Evolutionary conservation across 352 stramenopile species (phyloP).

Genomic region (Phytophthora sp.): DNA sequence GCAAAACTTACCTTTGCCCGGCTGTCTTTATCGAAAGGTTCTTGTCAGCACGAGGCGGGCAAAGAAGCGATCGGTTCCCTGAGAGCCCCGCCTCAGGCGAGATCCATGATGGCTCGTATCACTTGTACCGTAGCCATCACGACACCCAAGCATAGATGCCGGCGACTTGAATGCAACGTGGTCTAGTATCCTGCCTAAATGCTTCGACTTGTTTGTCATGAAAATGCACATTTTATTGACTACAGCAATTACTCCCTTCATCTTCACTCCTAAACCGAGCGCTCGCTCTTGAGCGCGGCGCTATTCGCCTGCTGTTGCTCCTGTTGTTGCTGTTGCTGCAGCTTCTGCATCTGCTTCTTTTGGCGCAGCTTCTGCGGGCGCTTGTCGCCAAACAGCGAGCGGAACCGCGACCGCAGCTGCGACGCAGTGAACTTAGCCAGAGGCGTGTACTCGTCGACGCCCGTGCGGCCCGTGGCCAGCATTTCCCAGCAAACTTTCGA

Average conservation of each 20-base stretch:
- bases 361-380: constrained; percentile 70
- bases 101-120: too few relatives aligned
- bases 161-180: constrained; percentile 3
- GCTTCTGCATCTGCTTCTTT: constrained; percentile 68
- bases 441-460: constrained; percentile 73
- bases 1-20: too few relatives aligned
- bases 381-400: constrained; percentile 81
- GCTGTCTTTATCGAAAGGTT: too few relatives aligned
- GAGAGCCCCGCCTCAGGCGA: background rate
- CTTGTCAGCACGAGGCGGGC: too few relatives aligned
- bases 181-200: too few relatives aligned
- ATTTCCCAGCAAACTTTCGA: constrained; percentile 86
- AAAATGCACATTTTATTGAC: constrained; percentile 42
- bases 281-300: constrained; percentile 39
- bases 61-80: too few relatives aligned
- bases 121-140: background rate
- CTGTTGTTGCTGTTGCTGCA: constrained; percentile 55
- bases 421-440: constrained; percentile 79
- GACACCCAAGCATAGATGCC: constrained; percentile 6
- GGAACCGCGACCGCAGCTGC: constrained; percentile 79
- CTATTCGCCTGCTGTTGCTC: constrained; percentile 30
- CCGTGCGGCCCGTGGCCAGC: constrained; percentile 69
- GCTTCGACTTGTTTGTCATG: too few relatives aligned
- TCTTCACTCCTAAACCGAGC: constrained; percentile 25
- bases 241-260: constrained; percentile 28